Base-by-base conservation (phyloP, 352 stramenopile species). In the Globisporangium okanoganense region DNA sequence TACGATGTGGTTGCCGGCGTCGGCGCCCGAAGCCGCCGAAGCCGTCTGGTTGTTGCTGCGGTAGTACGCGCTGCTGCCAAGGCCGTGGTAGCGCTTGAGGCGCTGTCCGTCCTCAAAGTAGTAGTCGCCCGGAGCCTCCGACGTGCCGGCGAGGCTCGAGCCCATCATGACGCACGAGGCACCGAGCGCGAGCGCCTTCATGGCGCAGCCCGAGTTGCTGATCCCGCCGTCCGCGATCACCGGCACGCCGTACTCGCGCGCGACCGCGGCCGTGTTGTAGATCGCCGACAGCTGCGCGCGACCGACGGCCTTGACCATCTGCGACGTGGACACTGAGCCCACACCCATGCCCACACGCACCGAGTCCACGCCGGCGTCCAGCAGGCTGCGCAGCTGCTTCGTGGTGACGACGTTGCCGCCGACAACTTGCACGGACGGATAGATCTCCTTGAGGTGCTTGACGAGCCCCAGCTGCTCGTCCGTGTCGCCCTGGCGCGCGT, bases 151-250 rank as follows among this genome's bases (percentile, higher is more conserved):
- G 58, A 99, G 88, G 72, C 98, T 97, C 29, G 90, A 98, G 48
- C 97, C 97, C 95, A 99, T 99, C 97, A 99, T 99, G 44, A 99
- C 96, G 66, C 93, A 97, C 40, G 92, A 98, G 36, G 97, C 97
- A 35, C 97, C 97, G 8, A 99, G 76, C 12, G 79, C 83, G 13
- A 99, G 84, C 2, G 97, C 97, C 84, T 99, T 99, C 57, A 96
- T 98, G 55, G 98, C 98, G 61, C 98, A 93, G 38, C 96, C 97
- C 54, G 96, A 98, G 49, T 85, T 97, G 58, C 96, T 91, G 61
- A 99, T 98, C 58, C 97, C 97, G 51, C 97, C 97, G 70, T 99
- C 97, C 16, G 97, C 97, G 68, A 99, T 97, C 50, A 99, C 96
- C 0, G 97, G 97, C 25, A 99, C 85, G 61, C 95, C 96, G 73